phyloP scores from a whole-genome alignment of 345 rosid species.

The Syzygium aromaticum region DNA sequence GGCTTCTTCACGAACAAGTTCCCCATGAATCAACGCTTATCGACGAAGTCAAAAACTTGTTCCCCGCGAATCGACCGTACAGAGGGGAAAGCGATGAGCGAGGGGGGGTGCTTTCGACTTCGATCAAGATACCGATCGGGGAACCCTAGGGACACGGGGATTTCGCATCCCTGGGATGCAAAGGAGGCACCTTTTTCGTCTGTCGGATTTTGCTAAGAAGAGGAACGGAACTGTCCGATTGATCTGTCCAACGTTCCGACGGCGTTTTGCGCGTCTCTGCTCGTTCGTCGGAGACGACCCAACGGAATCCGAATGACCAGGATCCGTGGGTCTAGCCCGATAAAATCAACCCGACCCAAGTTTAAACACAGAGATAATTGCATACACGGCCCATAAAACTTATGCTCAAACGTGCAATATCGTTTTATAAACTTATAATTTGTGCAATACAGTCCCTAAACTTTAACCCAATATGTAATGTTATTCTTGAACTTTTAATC shows the following conservation, averaged over 20 bases:
- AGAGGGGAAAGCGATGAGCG: background rate
- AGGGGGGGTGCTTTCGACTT: background rate
- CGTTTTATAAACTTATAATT: background rate
- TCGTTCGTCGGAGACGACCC: background rate
- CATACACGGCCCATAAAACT: background rate
- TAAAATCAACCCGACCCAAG: background rate
- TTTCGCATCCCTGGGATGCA: background rate
- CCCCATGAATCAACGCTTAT: slow-evolving; percentile 38
- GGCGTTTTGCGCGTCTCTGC: background rate
- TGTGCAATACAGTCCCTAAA: accelerated
- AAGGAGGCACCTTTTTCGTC: background rate
- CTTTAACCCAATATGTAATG: background rate
- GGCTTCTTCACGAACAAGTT: slow-evolving; percentile 92
- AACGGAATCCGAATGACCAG: background rate
- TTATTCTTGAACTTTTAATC: no score
- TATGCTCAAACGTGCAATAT: accelerated
- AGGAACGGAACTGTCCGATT: background rate
- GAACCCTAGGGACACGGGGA: background rate
- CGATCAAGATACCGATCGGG: background rate
- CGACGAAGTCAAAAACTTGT: no score
- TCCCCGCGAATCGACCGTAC: background rate
- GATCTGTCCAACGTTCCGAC: background rate
- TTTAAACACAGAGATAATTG: background rate
- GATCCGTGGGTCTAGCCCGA: background rate
- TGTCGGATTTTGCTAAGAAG: background rate